These are phyloP conservation scores for Xylariaceae sp. DNA, from an alignment of 2,329 filamentous ascomycete genomes.

Conservation along the genomic window DNA sequence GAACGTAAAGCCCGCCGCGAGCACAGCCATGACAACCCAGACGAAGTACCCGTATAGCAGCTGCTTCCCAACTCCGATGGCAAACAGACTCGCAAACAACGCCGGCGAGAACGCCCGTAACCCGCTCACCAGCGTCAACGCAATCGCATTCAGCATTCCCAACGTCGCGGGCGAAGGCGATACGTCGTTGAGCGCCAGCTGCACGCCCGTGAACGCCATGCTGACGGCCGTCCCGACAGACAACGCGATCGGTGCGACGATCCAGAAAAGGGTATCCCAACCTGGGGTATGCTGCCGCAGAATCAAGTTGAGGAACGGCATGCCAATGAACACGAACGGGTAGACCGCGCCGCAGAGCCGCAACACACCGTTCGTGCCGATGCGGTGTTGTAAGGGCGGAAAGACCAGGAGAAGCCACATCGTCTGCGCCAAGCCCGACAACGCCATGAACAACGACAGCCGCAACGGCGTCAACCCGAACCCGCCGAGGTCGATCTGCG, in stretches of 20 bases:
- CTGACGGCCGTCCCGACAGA: slow-evolving; percentile 57
- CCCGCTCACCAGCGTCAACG: slow-evolving; percentile 55
- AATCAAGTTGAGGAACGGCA: slow-evolving; percentile 52
- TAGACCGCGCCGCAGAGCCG: slow-evolving; percentile 52
- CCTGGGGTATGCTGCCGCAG: slow-evolving; percentile 41
- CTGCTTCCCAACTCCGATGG: slow-evolving; percentile 57
- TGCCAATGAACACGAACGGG: slow-evolving; percentile 56
- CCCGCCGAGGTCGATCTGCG: slow-evolving; percentile 56
- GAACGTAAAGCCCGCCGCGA: slow-evolving; percentile 34
- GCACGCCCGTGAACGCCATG: slow-evolving; percentile 66
- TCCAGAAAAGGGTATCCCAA: slow-evolving; percentile 51
- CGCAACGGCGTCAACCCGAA: slow-evolving; percentile 55
- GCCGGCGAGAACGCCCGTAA: slow-evolving; percentile 63
- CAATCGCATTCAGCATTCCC: slow-evolving; percentile 66
- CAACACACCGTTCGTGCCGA: slow-evolving; percentile 63
- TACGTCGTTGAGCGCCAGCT: slow-evolving; percentile 71
- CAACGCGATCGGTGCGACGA: slow-evolving; percentile 39
- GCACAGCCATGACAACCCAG: slow-evolving; percentile 52
- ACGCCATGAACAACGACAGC: slow-evolving; percentile 62
- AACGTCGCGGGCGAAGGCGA: slow-evolving; percentile 59
- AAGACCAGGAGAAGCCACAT: slow-evolving; percentile 67
- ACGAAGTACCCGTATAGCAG: slow-evolving; percentile 60
- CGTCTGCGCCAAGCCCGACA: slow-evolving; percentile 62
- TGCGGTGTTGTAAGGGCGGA: slow-evolving; percentile 58
- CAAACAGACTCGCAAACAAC: slow-evolving; percentile 61